Percentiles rank a stretch among this genome's conserved stretches.
Evolutionary conservation across 2,329 filamentous ascomycete species (phyloP).

Genomic region (Huntiella savannae): DNA sequence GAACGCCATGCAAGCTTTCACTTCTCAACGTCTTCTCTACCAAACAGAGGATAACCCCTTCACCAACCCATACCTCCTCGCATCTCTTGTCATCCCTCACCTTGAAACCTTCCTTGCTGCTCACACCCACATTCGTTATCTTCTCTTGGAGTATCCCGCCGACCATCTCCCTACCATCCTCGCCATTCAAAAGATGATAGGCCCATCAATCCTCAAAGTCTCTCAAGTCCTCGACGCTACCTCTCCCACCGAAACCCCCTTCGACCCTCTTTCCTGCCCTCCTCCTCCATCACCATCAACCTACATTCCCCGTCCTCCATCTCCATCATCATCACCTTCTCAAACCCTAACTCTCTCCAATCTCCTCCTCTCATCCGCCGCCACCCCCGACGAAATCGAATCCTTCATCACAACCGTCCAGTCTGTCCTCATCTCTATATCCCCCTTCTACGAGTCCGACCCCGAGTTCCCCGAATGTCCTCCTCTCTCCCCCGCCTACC

Average conservation of each 20-base stretch:
- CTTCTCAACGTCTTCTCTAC: constrained; percentile 28
- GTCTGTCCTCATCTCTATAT: constrained; percentile 27
- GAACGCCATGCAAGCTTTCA: constrained; percentile 40
- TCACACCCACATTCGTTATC: constrained; percentile 32
- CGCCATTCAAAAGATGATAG: constrained; percentile 37
- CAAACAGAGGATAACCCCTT: constrained; percentile 36
- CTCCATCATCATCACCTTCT: background rate
- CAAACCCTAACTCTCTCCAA: constrained; percentile 31
- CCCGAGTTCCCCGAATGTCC: constrained; percentile 4
- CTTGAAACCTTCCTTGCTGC: constrained; percentile 39
- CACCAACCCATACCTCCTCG: constrained; percentile 32
- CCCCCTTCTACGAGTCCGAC: constrained; percentile 12
- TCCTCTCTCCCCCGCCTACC: constrained; percentile 9
- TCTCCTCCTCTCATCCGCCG: constrained; percentile 35
- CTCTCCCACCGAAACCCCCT: constrained; percentile 12
- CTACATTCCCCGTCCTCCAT: constrained; percentile 3
- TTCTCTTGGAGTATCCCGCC: constrained; percentile 39
- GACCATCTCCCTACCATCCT: constrained; percentile 37
- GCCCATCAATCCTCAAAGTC: constrained; percentile 36
- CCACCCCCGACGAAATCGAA: constrained; percentile 33
- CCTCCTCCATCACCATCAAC: constrained; percentile 14
- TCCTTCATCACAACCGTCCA: constrained; percentile 34
- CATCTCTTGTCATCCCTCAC: constrained; percentile 38
- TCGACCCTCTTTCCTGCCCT: constrained; percentile 10
- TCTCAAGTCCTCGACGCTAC: constrained; percentile 34